Evolutionary conservation across 176 grass and related monocot species (phyloP), one percentile per base, ranked within the genome.

Genomic region (Oryza brachyantha): DNA sequence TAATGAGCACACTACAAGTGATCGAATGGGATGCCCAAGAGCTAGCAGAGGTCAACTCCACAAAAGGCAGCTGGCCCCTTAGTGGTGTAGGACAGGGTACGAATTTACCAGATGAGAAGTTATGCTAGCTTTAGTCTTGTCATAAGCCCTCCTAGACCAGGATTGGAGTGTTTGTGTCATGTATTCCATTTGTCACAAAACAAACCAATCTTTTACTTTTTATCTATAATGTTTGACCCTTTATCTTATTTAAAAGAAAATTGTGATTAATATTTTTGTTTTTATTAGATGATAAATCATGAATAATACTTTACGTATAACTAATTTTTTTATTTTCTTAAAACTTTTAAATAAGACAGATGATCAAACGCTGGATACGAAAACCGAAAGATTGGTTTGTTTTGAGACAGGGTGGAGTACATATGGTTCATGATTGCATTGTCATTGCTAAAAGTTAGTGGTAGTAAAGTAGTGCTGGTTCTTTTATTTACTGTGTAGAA

Each of bases 371-470:
- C n/a, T n/a, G n/a, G n/a, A n/a, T n/a, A n/a, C n/a, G n/a, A n/a
- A n/a, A n/a, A n/a, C n/a, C n/a, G n/a, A n/a, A n/a, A n/a, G n/a
- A n/a, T n/a, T n/a, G n/a, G n/a, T n/a, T n/a, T n/a, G n/a, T n/a
- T n/a, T n/a, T n/a, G n/a, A n/a, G n/a, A n/a, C n/a, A n/a, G n/a
- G n/a, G n/a, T n/a, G n/a, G n/a, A n/a, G n/a, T n/a, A n/a, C n/a
- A n/a, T 13, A 38, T 36, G 28, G 13, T 64, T 40, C 79, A 87
- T 87, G 85, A 87, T 78, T 83, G 45, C 79, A 72, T 66, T 42
- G 73, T 82, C 79, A 72, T 82, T 82, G 58, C n/a, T 68, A 84
- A 13, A 65, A 61, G 66, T 3, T 42, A 5, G 24, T 41, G 55
- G 12, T 64, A 5, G 5, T 16, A 29, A 43, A 75, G 22, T 57